Conservation (phyloP, 2,329 filamentous ascomycete genomes). For the Ploettnerulaceae sp. region DNA sequence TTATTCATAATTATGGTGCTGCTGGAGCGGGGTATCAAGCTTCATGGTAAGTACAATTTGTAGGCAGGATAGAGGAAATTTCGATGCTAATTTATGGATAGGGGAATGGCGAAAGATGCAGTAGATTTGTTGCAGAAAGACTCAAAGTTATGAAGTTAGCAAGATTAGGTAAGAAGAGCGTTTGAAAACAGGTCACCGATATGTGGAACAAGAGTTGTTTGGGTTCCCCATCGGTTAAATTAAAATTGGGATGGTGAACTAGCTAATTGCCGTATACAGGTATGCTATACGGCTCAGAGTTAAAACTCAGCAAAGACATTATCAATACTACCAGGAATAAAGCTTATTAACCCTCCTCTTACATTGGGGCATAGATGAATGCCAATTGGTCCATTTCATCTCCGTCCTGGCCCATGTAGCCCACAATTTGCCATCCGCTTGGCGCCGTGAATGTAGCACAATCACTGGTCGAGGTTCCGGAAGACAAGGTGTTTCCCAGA, state of each 20-base stretch:
- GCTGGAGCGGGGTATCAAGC: conserved; percentile 44
- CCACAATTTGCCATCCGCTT: conserved; percentile 48
- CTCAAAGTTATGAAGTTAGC: conserved; percentile 11
- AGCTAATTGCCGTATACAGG: no score
- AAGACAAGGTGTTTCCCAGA: conserved; percentile 40
- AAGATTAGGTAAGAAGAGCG: neutral
- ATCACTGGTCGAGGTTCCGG: conserved; percentile 43
- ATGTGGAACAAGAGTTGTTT: neutral
- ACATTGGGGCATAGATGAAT: conserved; percentile 43
- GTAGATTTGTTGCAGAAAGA: conserved; percentile 19
- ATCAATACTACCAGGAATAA: neutral
- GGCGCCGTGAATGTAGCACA: conserved; percentile 45
- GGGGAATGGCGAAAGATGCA: conserved; percentile 25
- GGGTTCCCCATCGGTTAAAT: neutral
- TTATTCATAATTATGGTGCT: conserved; percentile 43
- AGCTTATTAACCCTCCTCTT: conserved; percentile 12
- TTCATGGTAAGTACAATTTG: conserved; percentile 19
- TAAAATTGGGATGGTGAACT: no score
- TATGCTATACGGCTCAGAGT: no score
- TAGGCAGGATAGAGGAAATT: no score
- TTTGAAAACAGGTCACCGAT: neutral
- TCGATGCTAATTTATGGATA: neutral
- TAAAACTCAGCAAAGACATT: neutral
- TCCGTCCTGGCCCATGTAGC: conserved; percentile 47
- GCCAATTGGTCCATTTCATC: conserved; percentile 53